phyloP scores from a whole-genome alignment of 306 rosid genomes.

The Sophora flavescens region DNA sequence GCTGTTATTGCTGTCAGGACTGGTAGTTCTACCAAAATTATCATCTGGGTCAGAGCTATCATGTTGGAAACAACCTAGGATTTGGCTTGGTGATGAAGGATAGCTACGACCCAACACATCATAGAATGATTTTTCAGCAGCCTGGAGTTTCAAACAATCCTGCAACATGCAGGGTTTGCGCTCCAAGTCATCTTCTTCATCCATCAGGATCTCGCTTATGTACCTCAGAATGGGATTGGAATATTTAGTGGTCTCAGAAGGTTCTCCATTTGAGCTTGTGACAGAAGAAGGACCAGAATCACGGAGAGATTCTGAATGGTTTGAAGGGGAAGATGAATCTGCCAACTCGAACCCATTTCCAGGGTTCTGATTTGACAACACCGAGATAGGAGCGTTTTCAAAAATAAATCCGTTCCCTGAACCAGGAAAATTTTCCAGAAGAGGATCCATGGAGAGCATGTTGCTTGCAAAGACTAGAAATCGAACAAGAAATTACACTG shows the following conservation, averaged over 20 bases:
- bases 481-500: not conserved
- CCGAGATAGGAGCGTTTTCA: conserved; percentile 49
- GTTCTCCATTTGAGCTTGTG: conserved; percentile 47
- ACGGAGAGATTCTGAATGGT: conserved; percentile 34
- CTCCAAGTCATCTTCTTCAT: conserved; percentile 82
- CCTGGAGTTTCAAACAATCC: conserved; percentile 77
- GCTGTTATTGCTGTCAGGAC: conserved; percentile 51
- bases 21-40: conserved; percentile 38
- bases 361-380: conserved; percentile 43
- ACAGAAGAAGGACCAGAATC: conserved; percentile 47
- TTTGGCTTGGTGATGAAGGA: conserved; percentile 54
- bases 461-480: conserved; percentile 16
- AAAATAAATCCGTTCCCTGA: conserved; percentile 49
- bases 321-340: conserved; percentile 46
- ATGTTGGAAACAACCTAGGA: conserved; percentile 23
- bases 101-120: conserved; percentile 71
- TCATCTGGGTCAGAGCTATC: conserved; percentile 45
- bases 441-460: conserved; percentile 55
- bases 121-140: conserved; percentile 86
- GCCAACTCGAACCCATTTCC: conserved; percentile 35
- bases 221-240: conserved; percentile 68
- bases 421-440: conserved; percentile 52
- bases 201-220: conserved; percentile 78
- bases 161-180: conserved; percentile 79
- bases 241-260: conserved; percentile 60